Percentiles rank a stretch among this genome's conserved stretches.
phyloP scores from a whole-genome alignment of 2,329 filamentous ascomycete species.

The Talaromyces atroroseus region DNA sequence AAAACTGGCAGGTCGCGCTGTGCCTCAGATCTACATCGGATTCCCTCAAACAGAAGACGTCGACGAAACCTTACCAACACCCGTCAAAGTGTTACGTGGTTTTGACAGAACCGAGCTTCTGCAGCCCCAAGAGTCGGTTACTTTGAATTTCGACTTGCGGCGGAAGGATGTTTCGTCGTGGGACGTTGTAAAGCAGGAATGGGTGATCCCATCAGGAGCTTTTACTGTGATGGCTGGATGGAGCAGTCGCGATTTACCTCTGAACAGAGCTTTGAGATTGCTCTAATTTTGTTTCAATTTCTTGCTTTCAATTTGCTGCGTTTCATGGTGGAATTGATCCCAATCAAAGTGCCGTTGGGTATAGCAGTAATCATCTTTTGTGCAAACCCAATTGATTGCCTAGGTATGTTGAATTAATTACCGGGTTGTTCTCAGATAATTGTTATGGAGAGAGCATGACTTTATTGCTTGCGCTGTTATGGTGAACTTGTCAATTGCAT shows the following conservation, averaged over 20 bases:
- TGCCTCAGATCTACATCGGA: constrained; percentile 53
- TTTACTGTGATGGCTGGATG: constrained; percentile 23
- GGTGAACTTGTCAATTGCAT: not conserved
- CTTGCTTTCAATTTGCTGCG: not conserved
- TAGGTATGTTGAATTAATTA: too few species aligned
- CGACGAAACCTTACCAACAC: constrained; percentile 1
- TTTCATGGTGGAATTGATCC: too few species aligned
- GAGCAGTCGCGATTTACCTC: constrained; percentile 21
- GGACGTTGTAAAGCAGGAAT: constrained; percentile 31
- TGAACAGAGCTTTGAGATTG: constrained; percentile 14
- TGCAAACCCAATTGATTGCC: not conserved
- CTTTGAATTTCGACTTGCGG: constrained; percentile 42
- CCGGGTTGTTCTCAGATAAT: too few species aligned
- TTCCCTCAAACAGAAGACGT: constrained; percentile 28
- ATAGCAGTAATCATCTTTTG: too few species aligned
- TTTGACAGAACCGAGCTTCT: constrained; percentile 48
- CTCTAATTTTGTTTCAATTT: not conserved
- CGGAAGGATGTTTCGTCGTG: constrained; percentile 33
- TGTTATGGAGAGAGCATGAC: not conserved
- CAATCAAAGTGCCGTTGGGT: too few species aligned
- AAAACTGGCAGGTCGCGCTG: constrained; percentile 40
- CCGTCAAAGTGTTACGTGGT: constrained; percentile 40
- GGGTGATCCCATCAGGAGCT: constrained; percentile 24
- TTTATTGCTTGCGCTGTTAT: not conserved
- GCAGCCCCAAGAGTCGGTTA: constrained; percentile 35